Conservation (phyloP, 768 basidiomycete genomes). For the Pulveroboletus sp. region DNA sequence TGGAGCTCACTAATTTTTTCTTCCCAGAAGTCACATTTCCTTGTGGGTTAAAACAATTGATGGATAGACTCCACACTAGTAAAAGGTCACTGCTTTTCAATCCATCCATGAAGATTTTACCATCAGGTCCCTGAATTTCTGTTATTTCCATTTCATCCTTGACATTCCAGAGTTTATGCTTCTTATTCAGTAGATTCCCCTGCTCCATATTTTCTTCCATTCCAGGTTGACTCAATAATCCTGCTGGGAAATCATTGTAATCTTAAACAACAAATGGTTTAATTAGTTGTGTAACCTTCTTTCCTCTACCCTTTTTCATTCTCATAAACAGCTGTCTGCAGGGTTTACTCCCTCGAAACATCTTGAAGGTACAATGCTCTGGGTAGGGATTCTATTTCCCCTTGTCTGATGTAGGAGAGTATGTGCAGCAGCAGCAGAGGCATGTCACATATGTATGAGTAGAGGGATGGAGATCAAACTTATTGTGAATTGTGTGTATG, state of each 20-base stretch:
- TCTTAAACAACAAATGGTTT: slow-evolving; percentile 27
- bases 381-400: slow-evolving; percentile 9
- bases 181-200: neutral
- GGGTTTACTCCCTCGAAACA: slow-evolving; percentile 9
- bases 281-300: neutral
- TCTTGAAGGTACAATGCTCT: slow-evolving; percentile 17
- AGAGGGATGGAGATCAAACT: slow-evolving; percentile 16
- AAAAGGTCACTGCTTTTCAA: slow-evolving; percentile 7
- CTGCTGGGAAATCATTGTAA: slow-evolving; percentile 25
- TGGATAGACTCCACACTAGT: slow-evolving; percentile 20
- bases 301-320: neutral
- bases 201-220: slow-evolving; percentile 25
- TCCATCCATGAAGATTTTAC: neutral
- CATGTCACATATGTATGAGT: slow-evolving; percentile 23
- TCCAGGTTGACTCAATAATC: slow-evolving; percentile 21
- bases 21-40: slow-evolving; percentile 19
- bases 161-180: neutral
- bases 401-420: slow-evolving; percentile 3
- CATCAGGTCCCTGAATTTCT: neutral
- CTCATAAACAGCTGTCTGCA: slow-evolving; percentile 13
- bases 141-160: neutral
- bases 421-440: slow-evolving; percentile 25
- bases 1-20: slow-evolving; percentile 5
- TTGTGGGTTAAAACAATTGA: slow-evolving; percentile 28
- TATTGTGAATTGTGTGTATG: slow-evolving; percentile 17